Conservation (phyloP, 2,329 filamentous ascomycete genomes). For the Didymosphaeria variabile region DNA sequence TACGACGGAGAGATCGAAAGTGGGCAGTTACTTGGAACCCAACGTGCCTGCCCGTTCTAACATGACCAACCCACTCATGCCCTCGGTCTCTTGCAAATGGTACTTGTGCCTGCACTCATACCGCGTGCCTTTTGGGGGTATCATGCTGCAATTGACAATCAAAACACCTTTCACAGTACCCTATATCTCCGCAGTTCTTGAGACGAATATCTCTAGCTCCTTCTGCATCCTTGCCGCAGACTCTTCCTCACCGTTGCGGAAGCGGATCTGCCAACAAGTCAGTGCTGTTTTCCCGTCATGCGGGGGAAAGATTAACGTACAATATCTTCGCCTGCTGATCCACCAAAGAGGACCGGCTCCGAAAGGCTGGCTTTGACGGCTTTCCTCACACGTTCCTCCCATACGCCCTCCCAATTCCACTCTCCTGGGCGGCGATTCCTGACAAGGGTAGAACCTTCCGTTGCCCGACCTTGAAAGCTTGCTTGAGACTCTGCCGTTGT, state of each 20-base stretch:
- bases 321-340: conserved; percentile 72
- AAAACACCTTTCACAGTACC: neutral
- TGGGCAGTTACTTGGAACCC: conserved; percentile 1
- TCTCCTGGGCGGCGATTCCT: conserved; percentile 74
- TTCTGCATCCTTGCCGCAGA: conserved; percentile 43
- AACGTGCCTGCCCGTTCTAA: neutral
- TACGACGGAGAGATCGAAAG: neutral
- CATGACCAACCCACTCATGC: neutral
- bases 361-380: conserved; percentile 79
- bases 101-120: conserved; percentile 8
- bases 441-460: conserved; percentile 46
- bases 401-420: conserved; percentile 98
- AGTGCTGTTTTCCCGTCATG: conserved; percentile 10
- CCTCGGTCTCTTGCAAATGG: neutral
- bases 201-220: conserved; percentile 32
- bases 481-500: conserved; percentile 37
- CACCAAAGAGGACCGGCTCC: conserved; percentile 81
- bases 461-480: conserved; percentile 20
- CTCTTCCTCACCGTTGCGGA: conserved; percentile 47
- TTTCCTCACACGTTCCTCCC: conserved; percentile 87
- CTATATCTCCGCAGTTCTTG: conserved; percentile 23
- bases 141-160: conserved; percentile 6
- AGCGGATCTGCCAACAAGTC: conserved; percentile 47
- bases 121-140: conserved; percentile 1
- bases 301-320: conserved; percentile 56